Evolutionary conservation across 805 yeast genomes (phyloP).

Genomic region (Yamadazyma laniorum): DNA sequence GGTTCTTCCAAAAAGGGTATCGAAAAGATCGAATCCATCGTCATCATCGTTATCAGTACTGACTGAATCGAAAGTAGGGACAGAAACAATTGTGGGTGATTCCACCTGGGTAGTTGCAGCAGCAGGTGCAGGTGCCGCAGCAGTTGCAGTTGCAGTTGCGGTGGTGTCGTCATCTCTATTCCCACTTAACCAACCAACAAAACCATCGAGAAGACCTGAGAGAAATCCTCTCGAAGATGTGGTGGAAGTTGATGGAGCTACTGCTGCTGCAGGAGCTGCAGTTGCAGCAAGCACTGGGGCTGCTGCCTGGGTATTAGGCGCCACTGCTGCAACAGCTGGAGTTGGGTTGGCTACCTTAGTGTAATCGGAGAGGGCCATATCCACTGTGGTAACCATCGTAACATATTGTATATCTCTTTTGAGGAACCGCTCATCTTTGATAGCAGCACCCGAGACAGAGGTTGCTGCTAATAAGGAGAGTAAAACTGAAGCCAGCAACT

Average conservation of each 20-base stretch:
- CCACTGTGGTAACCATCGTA: conserved; percentile 11
- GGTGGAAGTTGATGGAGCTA: conserved; percentile 9
- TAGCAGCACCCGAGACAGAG: conserved; percentile 12
- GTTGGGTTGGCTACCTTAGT: neutral
- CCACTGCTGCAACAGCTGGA: conserved; percentile 7
- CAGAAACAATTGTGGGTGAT: too few relatives aligned
- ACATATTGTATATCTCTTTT: conserved; percentile 4
- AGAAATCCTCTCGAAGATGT: conserved; percentile 8
- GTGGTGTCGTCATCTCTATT: conserved; percentile 1
- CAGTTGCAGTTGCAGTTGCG: conserved; percentile 5
- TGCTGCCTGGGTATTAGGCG: conserved; percentile 2
- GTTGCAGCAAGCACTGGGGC: conserved; percentile 1
- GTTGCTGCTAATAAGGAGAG: conserved; percentile 2
- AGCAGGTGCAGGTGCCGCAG: conserved; percentile 2
- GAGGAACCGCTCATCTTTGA: conserved; percentile 7
- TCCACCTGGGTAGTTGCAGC: conserved; percentile 1
- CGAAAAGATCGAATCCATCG: conserved; percentile 1
- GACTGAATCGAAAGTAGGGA: conserved; percentile 13
- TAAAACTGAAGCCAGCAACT: conserved; percentile 1
- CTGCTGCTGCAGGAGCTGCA: conserved; percentile 5
- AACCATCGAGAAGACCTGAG: conserved; percentile 8
- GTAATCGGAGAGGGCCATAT: conserved; percentile 11
- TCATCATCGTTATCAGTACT: neutral
- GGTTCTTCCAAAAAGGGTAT: conserved; percentile 5
- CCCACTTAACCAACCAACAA: conserved; percentile 1